Percentiles rank a stretch among this genome's conserved stretches.
Conservation (phyloP, 345 rosid species). For the Acer negundo region DNA sequence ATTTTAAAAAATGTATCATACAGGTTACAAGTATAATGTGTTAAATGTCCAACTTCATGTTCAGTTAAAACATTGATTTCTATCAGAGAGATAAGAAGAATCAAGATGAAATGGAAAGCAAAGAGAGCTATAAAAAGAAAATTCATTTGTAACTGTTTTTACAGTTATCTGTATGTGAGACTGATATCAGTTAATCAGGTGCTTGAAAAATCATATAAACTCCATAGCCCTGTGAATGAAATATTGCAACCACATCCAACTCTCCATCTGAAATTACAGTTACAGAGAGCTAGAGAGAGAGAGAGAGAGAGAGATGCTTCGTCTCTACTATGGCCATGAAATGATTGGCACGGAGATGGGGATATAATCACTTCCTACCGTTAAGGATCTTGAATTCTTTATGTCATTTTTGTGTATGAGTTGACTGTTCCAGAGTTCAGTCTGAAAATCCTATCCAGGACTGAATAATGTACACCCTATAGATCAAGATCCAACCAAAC, state of each 20-base stretch:
- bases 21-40: constrained; percentile 1
- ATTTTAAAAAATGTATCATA: neutral
- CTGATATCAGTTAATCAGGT: constrained; percentile 3
- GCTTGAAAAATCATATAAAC: neutral
- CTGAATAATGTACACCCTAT: neutral
- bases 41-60: neutral
- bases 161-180: constrained; percentile 5
- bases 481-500: constrained; percentile 81
- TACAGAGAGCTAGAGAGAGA: neutral
- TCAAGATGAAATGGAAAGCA: neutral
- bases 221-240: neutral
- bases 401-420: neutral
- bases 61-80: neutral
- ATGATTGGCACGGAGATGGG: neutral
- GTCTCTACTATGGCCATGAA: neutral
- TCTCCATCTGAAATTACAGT: constrained; percentile 3
- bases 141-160: neutral
- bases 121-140: too few relatives aligned
- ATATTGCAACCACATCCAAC: neutral
- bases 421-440: neutral
- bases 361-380: neutral
- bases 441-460: neutral
- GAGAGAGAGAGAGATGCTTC: neutral
- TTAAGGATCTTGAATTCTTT: neutral
- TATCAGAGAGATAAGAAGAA: neutral